Conservation (phyloP, 208 protist genomes). For the Acanthamoeba castellanii region DNA sequence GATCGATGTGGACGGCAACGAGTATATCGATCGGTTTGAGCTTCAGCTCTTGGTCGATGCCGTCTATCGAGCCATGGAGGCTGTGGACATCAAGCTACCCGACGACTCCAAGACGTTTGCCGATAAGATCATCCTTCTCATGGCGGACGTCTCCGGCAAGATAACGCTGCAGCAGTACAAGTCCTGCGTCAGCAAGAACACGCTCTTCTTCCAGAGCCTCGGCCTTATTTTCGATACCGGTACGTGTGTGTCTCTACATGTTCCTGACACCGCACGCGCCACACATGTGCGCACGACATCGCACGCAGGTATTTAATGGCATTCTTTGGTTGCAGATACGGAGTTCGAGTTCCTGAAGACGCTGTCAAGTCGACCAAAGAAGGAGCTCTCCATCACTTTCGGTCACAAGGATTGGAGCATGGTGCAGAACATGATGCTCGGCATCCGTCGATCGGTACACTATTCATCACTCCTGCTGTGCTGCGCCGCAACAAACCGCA, state of each 20-base stretch:
- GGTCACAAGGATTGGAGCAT: constrained; percentile 71
- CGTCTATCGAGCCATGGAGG: constrained; percentile 38
- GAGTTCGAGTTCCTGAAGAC: constrained; percentile 56
- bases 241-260: not conserved
- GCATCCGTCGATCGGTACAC: constrained; percentile 61
- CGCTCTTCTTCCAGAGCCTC: constrained; percentile 73
- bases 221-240: constrained; percentile 64
- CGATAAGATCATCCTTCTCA: constrained; percentile 72
- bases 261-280: not conserved
- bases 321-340: not conserved
- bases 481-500: too few relatives aligned
- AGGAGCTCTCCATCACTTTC: constrained; percentile 69
- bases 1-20: constrained; percentile 70
- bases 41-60: constrained; percentile 70
- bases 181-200: constrained; percentile 45
- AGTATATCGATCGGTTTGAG: constrained; percentile 70
- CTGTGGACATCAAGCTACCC: constrained; percentile 67
- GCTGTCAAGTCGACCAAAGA: constrained; percentile 35
- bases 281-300: too few relatives aligned
- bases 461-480: not conserved
- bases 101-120: constrained; percentile 61
- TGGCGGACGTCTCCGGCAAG: constrained; percentile 60
- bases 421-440: constrained; percentile 75
- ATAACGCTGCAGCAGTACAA: constrained; percentile 68
- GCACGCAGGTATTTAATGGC: too few relatives aligned